Base-by-base conservation (phyloP, 2,329 filamentous ascomycete species). In the Colletotrichum falcatum region DNA sequence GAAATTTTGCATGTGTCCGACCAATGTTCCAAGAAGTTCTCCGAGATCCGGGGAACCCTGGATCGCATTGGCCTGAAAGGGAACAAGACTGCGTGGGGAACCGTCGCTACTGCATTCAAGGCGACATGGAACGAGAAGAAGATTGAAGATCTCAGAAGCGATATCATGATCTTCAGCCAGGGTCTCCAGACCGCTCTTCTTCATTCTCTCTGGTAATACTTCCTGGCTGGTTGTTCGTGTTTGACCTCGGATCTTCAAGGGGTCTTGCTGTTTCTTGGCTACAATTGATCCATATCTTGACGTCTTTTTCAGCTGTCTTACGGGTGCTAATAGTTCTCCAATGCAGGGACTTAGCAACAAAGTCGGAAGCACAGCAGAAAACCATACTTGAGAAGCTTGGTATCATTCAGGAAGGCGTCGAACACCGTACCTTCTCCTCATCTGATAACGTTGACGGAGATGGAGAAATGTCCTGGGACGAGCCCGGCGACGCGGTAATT, bases 41-140 rank as follows among this genome's bases (percentile, higher is more conserved):
- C 23, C 3, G 49, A 63, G 18, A 54, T 63, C 9, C 5, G 6
- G 16, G 49, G 12, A 20, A 54, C 61, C 1, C 49, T 63, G 11
- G 37, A 63, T 18, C 11, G 12, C 5, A 44, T 55, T 20, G 48
- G 49, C 3, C 14, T 53, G 11, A 54, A 5, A 2, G 61, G 18
- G 6, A 9, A 26, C 18, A 63, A 26, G 9, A 55, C n/a, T 5
- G 4, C 30, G 26, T 28, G 48, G 9, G 26, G 23, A 3, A 49
- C 49, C 9, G 61, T 44, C 26, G 26, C 30, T 18, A 16, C 35
- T 18, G 61, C 49, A 12, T 54, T 63, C 28, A 63, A 54, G 33
- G 20, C 49, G 11, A 54, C 48, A 1, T 63, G 61, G 61, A 54
- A 63, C 18, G 14, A 54, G 37, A 33, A 35, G 9, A 39, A 54